Base-by-base conservation (phyloP, 202 grass and related monocot genomes). In the Digitaria exilis region DNA sequence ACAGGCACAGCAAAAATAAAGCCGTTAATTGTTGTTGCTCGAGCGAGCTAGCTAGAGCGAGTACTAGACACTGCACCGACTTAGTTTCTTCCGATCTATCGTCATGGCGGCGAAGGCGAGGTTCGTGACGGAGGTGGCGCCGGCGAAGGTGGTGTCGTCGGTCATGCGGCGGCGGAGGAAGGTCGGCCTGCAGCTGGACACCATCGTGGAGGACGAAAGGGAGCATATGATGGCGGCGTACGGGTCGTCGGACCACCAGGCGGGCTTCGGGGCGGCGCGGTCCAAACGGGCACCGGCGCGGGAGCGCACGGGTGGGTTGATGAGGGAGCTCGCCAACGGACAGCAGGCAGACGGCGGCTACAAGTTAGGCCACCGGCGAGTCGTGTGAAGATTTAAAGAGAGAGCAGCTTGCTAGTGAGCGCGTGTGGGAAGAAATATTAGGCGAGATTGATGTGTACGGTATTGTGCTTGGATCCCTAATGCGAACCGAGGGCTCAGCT, bases 171-270 rank as follows among this genome's bases (percentile, higher is more conserved):
- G 70, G 65, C 17, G 62, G 73, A 89, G 83, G n/a, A n/a, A n/a
- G n/a, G n/a, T n/a, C n/a, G n/a, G n/a, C n/a, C n/a, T n/a, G n/a
- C n/a, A n/a, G n/a, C n/a, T 94, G 19, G 89, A 91, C 58, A 87
- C 89, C 18, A 94, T 94, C 61, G 85, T 65, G 28, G 92, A 94
- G 82, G 92, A 94, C 54, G 92, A 94, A 31, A 89, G 69, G 69
- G 89, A 94, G 65, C 32, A 70, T n/a, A n/a, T n/a, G 61, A 57
- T 21, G 28, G 25, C 22, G 16, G n/a, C 51, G 1, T 6, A 18
- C 50, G 50, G 18, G 52, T 19, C 19, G 12, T 19, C 42, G 7
- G n/a, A n/a, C n/a, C n/a, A n/a, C n/a, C n/a, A n/a, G n/a, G n/a
- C n/a, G n/a, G n/a, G n/a, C n/a, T n/a, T n/a, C n/a, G n/a, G n/a